Percentiles rank a stretch among this genome's conserved stretches.
Evolutionary conservation across 1,284 basidiomycete species (phyloP).

Genomic region (Termitomyces sp.): DNA sequence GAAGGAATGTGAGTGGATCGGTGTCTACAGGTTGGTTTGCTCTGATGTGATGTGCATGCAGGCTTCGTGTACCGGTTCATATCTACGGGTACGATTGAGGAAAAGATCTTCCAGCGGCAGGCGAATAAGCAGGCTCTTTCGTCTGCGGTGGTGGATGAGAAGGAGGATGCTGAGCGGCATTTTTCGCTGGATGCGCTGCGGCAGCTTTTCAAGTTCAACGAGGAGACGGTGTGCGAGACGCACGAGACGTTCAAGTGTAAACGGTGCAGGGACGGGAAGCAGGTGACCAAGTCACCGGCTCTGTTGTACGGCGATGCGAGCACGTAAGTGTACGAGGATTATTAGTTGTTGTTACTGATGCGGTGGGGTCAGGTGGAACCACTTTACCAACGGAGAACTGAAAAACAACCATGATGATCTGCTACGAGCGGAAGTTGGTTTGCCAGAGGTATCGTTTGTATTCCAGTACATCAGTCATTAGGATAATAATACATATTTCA

Average conservation of each 20-base stretch:
- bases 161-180: constrained; percentile 92
- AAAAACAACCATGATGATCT: constrained; percentile 95
- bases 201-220: constrained; percentile 91
- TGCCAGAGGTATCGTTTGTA: constrained; percentile 77
- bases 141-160: constrained; percentile 96
- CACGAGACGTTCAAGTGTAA: constrained; percentile 99
- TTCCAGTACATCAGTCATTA: constrained; percentile 55
- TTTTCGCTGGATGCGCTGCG: constrained; percentile 89
- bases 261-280: constrained; percentile 86
- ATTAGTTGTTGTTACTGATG: background rate
- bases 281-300: constrained; percentile 78
- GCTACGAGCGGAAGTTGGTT: constrained; percentile 82
- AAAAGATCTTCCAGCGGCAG: constrained; percentile 97
- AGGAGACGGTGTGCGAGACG: constrained; percentile 86
- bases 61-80: constrained; percentile 99
- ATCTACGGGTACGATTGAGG: constrained; percentile 96
- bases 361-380: constrained; percentile 81
- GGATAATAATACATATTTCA: constrained; percentile 20
- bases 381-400: constrained; percentile 86
- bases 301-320: constrained; percentile 95
- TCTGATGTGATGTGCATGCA: no score
- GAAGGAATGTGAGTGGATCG: constrained; percentile 83
- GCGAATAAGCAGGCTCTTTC: constrained; percentile 97
- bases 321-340: constrained; percentile 62
- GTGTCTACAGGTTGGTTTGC: no score